Conservation (phyloP, 345 rosid genomes). For the Arabis alpina region DNA sequence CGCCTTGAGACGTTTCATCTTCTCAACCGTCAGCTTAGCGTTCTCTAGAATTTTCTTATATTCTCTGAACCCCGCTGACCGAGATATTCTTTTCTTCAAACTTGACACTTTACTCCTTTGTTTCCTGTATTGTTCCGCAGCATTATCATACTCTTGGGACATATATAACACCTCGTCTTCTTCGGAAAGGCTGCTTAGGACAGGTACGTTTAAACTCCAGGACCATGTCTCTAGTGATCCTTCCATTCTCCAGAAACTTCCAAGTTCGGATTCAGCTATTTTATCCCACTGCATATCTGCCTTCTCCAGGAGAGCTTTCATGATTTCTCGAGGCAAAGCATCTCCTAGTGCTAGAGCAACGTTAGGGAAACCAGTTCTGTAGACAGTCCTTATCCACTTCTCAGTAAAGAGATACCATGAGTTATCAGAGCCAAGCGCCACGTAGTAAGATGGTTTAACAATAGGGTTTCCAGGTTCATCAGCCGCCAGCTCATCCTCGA, state of each 20-base stretch:
- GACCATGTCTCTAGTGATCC: constrained; percentile 98
- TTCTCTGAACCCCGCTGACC: constrained; percentile 81
- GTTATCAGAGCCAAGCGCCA: constrained; percentile 96
- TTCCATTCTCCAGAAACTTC: constrained; percentile 79
- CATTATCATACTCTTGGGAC: constrained; percentile 66
- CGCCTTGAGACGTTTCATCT: constrained; percentile 72
- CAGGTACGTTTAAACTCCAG: constrained; percentile 95
- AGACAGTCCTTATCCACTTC: constrained; percentile 78
- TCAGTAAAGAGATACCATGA: constrained; percentile 92
- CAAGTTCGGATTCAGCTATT: constrained; percentile 72
- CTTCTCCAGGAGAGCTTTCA: constrained; percentile 63
- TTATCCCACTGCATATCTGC: constrained; percentile 79
- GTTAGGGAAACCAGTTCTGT: constrained; percentile 82
- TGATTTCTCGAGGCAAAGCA: constrained; percentile 76
- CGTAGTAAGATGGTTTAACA: constrained; percentile 62
- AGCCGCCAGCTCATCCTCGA: constrained; percentile 36
- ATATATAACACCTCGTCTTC: constrained; percentile 62
- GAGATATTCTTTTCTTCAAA: constrained; percentile 79
- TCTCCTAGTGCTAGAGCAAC: constrained; percentile 65
- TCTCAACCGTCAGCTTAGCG: constrained; percentile 67
- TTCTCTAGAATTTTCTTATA: constrained; percentile 73
- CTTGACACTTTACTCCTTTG: constrained; percentile 79
- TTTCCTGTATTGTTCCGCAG: constrained; percentile 64
- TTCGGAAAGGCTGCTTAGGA: constrained; percentile 80
- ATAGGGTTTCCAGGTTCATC: constrained; percentile 45